Evolutionary conservation across 2,329 filamentous ascomycete genomes (phyloP).

Genomic region (Cyclaneusma minus): DNA sequence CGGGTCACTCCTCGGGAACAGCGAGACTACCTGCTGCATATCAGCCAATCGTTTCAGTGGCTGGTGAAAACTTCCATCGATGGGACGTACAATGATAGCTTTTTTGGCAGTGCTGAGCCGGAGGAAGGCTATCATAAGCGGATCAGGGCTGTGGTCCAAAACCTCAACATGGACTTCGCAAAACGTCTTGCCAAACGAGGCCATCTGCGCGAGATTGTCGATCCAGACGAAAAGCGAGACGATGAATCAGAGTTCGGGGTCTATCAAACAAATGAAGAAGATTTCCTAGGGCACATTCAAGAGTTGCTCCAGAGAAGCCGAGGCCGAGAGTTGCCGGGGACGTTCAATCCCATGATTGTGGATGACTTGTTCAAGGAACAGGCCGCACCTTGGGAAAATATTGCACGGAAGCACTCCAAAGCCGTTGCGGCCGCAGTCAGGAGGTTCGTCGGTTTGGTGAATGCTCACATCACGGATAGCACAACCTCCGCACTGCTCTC

Average conservation of each 20-base stretch:
- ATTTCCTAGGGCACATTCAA: slow-evolving; percentile 25
- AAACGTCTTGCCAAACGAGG: slow-evolving; percentile 25
- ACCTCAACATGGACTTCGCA: slow-evolving; percentile 30
- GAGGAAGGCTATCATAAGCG: slow-evolving; percentile 23
- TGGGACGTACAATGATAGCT: slow-evolving; percentile 33
- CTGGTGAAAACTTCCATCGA: slow-evolving; percentile 29
- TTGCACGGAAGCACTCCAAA: slow-evolving; percentile 21
- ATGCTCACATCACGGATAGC: slow-evolving; percentile 21
- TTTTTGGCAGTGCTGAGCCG: slow-evolving; percentile 27
- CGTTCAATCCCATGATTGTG: slow-evolving; percentile 43
- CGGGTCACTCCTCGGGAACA: slow-evolving; percentile 31
- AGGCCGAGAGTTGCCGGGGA: slow-evolving; percentile 41
- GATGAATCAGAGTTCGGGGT: slow-evolving; percentile 1
- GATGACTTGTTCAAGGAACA: slow-evolving; percentile 44
- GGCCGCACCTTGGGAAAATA: slow-evolving; percentile 33
- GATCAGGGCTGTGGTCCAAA: slow-evolving; percentile 37
- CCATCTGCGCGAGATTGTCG: slow-evolving; percentile 21
- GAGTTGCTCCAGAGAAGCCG: slow-evolving; percentile 25
- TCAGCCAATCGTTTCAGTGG: slow-evolving; percentile 27
- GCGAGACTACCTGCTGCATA: slow-evolving; percentile 26
- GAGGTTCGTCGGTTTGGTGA: slow-evolving; percentile 20
- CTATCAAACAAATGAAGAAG: slow-evolving; percentile 15
- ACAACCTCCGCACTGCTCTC: slow-evolving; percentile 23
- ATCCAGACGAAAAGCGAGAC: slow-evolving; percentile 8
- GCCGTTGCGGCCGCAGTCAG: slow-evolving; percentile 19